phyloP scores from a whole-genome alignment of 1,284 basidiomycete species.

The Kalmanozyma brasiliensis region DNA sequence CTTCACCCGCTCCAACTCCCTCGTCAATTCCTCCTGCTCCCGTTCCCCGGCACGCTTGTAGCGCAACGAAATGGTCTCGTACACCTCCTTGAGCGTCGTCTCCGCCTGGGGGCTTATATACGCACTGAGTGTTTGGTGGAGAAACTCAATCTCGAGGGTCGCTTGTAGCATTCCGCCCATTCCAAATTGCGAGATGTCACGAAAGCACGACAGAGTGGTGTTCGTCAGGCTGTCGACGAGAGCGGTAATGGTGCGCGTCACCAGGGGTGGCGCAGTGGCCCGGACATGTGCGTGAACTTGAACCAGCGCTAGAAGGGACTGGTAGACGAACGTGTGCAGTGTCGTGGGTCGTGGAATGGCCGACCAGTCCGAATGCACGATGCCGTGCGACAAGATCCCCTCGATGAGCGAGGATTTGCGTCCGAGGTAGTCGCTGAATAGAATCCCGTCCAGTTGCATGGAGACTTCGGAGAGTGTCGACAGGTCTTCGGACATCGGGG shows the following conservation, averaged over 20 bases:
- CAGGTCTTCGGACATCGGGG: constrained; percentile 80
- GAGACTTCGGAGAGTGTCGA: constrained; percentile 83
- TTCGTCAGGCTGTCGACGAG: constrained; percentile 85
- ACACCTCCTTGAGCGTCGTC: constrained; percentile 85
- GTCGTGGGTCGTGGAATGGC: constrained; percentile 83
- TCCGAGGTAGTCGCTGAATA: constrained; percentile 87
- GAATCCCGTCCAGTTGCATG: constrained; percentile 82
- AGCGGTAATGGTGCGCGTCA: constrained; percentile 82
- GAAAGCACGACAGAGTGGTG: constrained; percentile 84
- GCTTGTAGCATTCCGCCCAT: constrained; percentile 99
- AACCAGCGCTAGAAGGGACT: constrained; percentile 86
- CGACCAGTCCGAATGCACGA: constrained; percentile 86
- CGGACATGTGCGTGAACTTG: constrained; percentile 91
- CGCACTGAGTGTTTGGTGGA: constrained; percentile 91
- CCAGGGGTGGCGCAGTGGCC: constrained; percentile 78
- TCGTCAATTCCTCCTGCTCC: constrained; percentile 67
- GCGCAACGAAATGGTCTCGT: constrained; percentile 91
- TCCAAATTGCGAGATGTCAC: constrained; percentile 85
- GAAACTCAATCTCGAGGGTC: constrained; percentile 97
- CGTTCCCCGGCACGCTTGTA: constrained; percentile 71
- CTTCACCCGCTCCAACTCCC: constrained; percentile 89
- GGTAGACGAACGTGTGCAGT: constrained; percentile 93
- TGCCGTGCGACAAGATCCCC: constrained; percentile 79
- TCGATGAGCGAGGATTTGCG: constrained; percentile 79
- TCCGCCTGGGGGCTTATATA: constrained; percentile 85